Base-by-base conservation (phyloP, 805 yeast species). In the Suhomyces faveliae region DNA sequence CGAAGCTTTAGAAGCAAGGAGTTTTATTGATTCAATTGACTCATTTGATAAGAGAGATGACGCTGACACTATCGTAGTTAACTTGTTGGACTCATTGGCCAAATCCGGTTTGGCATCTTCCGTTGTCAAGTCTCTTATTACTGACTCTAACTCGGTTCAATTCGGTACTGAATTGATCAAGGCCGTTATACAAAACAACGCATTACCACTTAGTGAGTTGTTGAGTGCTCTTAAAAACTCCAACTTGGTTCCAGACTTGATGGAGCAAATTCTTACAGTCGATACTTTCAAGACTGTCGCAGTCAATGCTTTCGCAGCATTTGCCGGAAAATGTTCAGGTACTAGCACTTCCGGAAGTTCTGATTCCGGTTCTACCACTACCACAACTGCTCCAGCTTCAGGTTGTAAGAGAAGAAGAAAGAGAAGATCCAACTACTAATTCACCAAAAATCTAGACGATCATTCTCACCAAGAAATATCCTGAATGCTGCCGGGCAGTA, bases 81-180 rank as follows among this genome's bases (percentile, higher is more conserved):
- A 69, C 43, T 58, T 72, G 44, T 66, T 72, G 54, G 68, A 72
- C 48, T 69, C 74, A n/a, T 64, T 72, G 55, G 71, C 61, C 21
- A 48, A 60, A 25, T 71, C 76, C 12, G 77, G 77, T n/a, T 68
- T 72, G 50, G 76, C 71, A 6, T 49, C 67, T 20, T 64, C 68
- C 21, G 74, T 72, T 10, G 71, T 72, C 45, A 60, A 62, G 55
- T 55, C 72, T 35, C 66, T 71, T 22, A 59, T 71, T 47, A 68
- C 74, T n/a, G 75, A 71, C 55, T 25, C 66, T 21, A 41, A 52
- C 21, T 72, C 68, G 57, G 52, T 69, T 46, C 63, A 68, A 37
- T 72, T 71, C 51, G 75, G 66, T n/a, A 63, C 52, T 9, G 61
- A 62, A 29, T 69, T 72, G 52, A 51, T 71, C 44, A 52, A 54